phyloP scores from a whole-genome alignment of 2,329 filamentous ascomycete genomes.

The Colletotrichum navitas region DNA sequence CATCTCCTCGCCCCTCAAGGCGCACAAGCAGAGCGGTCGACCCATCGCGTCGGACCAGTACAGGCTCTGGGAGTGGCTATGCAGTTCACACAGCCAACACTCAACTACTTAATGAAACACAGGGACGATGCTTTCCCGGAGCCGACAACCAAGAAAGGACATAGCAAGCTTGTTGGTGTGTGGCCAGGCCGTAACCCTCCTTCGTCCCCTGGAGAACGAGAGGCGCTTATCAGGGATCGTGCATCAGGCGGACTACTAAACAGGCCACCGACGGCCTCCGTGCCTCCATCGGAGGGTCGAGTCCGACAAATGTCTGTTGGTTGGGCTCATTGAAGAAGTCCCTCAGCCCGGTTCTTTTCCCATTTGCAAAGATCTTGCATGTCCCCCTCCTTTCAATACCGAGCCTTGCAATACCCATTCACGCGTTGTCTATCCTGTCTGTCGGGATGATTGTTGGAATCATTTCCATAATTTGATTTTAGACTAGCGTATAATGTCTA shows the following conservation, averaged over 20 bases:
- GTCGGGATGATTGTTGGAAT: background rate
- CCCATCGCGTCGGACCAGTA: background rate
- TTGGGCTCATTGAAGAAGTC: constrained; percentile 5
- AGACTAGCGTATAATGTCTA: background rate
- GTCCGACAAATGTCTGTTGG: constrained; percentile 5
- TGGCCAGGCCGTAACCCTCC: constrained; percentile 12
- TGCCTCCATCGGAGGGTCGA: background rate
- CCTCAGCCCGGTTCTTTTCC: background rate
- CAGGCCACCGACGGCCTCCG: background rate
- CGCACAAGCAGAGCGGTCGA: background rate
- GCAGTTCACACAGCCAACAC: background rate
- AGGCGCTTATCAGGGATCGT: constrained; percentile 24
- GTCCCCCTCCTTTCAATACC: background rate
- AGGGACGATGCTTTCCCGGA: background rate
- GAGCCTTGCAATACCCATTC: background rate
- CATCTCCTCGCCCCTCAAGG: background rate
- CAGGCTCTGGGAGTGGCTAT: background rate
- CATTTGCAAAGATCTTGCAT: background rate
- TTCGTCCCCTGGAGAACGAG: constrained; percentile 8
- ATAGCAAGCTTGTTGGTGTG: constrained; percentile 1
- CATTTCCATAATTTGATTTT: background rate
- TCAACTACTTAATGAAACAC: constrained; percentile 8
- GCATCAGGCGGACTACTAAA: background rate
- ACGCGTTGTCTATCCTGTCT: background rate
- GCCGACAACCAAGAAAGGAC: constrained; percentile 1